phyloP scores from a whole-genome alignment of 371 early-diverging fungal species.

The Syncephalastrum monosporum region DNA sequence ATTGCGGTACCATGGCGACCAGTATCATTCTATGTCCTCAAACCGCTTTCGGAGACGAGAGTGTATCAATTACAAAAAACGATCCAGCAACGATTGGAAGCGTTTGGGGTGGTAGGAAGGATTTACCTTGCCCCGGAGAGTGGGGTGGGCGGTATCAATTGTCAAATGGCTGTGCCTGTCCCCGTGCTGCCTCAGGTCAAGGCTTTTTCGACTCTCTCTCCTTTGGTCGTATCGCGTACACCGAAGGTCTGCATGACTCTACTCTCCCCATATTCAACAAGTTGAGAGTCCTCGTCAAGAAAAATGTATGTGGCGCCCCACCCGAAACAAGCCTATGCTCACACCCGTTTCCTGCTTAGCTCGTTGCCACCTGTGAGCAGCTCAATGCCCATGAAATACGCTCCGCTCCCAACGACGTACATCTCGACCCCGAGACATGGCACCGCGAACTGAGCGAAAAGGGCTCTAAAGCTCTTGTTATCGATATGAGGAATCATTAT shows the following conservation, averaged over 20 bases:
- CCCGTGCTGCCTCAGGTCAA: constrained; percentile 39
- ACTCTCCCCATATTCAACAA: constrained; percentile 54
- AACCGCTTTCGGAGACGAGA: constrained; percentile 16
- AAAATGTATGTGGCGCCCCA: constrained; percentile 40
- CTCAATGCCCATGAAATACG: constrained; percentile 50
- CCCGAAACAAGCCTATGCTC: background rate
- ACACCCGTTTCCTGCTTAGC: constrained; percentile 9
- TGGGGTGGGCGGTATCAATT: constrained; percentile 68
- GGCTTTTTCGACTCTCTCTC: constrained; percentile 33
- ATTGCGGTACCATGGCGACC: constrained; percentile 18
- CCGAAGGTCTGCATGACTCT: constrained; percentile 62
- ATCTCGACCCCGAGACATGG: constrained; percentile 67
- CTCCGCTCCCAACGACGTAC: constrained; percentile 38
- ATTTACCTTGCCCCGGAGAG: constrained; percentile 65
- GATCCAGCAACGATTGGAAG: constrained; percentile 29
- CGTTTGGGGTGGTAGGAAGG: constrained; percentile 61
- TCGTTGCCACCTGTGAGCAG: constrained; percentile 58
- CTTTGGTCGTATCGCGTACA: constrained; percentile 47
- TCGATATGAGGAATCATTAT: constrained; percentile 82
- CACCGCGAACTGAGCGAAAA: constrained; percentile 51
- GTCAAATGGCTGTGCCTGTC: constrained; percentile 68
- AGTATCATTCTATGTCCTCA: constrained; percentile 33
- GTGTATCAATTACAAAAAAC: constrained; percentile 16
- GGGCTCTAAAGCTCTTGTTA: constrained; percentile 33
- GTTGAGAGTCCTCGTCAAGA: constrained; percentile 61